Conservation (phyloP, 1,284 basidiomycete genomes). For the Chondrostereum purpureum region DNA sequence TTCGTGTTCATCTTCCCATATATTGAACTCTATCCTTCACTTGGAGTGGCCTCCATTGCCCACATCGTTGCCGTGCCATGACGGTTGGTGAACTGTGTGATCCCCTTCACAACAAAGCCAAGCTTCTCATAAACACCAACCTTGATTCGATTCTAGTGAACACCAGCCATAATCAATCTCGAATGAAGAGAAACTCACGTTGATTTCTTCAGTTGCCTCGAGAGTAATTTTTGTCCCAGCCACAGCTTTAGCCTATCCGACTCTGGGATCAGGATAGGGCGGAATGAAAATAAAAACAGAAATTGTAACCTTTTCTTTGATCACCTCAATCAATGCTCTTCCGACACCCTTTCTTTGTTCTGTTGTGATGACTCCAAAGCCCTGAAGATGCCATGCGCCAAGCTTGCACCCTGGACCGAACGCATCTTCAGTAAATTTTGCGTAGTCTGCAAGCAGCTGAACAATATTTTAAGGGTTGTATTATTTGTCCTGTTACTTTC, state of each 20-base stretch:
- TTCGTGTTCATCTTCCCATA: too few species aligned
- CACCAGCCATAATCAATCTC: neutral
- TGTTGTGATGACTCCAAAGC: constrained; percentile 10
- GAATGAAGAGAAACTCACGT: neutral
- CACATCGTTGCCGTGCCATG: neutral
- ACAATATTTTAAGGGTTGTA: too few species aligned
- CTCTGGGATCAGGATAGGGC: too few species aligned
- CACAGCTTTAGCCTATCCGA: neutral
- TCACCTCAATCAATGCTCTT: constrained; percentile 7
- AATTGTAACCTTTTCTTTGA: neutral
- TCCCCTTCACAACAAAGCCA: neutral
- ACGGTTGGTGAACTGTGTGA: neutral
- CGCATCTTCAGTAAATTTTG: constrained; percentile 1
- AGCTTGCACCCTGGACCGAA: constrained; percentile 9
- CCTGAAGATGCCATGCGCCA: constrained; percentile 12
- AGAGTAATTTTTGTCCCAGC: neutral
- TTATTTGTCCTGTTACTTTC: too few species aligned
- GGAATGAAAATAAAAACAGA: too few species aligned
- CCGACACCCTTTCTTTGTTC: constrained; percentile 10
- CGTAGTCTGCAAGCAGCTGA: constrained; percentile 11
- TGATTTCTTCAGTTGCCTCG: neutral
- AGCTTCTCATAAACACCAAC: neutral
- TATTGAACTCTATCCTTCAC: too few species aligned
- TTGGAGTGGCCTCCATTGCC: too few species aligned
- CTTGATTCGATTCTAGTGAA: neutral